Conservation (phyloP, 2,329 filamentous ascomycete genomes). For the Myriosclerotinia duriaeana region DNA sequence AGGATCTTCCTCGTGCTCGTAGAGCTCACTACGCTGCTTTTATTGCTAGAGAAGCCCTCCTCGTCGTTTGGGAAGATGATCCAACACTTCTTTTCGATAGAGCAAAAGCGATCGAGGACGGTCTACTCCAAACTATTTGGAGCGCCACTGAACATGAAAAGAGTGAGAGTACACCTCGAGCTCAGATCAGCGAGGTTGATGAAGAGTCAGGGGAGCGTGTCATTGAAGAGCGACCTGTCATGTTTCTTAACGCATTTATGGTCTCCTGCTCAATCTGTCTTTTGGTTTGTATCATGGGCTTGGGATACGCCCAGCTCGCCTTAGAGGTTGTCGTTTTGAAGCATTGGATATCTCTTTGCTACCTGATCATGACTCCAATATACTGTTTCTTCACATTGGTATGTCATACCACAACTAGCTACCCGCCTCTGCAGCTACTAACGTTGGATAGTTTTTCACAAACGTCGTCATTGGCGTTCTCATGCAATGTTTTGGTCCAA, state of each 20-base stretch:
- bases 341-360: conserved; percentile 60
- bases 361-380: conserved; percentile 65
- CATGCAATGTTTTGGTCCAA: conserved; percentile 73
- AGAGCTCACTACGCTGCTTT: conserved; percentile 83
- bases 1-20: conserved; percentile 67
- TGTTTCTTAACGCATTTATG: conserved; percentile 68
- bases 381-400: conserved; percentile 75
- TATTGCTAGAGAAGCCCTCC: conserved; percentile 65
- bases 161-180: conserved; percentile 49
- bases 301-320: conserved; percentile 68
- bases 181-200: conserved; percentile 60
- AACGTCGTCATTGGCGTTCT: conserved; percentile 76
- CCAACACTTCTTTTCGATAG: conserved; percentile 67
- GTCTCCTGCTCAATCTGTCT: conserved; percentile 66
- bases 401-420: not conserved
- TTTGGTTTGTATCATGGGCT: conserved; percentile 65
- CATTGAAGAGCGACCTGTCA: conserved; percentile 63
- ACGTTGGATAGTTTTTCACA: conserved; percentile 58
- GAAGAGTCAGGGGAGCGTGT: conserved; percentile 68
- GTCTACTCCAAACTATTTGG: conserved; percentile 78
- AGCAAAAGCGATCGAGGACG: conserved; percentile 70
- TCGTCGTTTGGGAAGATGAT: conserved; percentile 83
- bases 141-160: conserved; percentile 57
- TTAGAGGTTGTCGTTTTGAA: conserved; percentile 67
- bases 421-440: not conserved